Evolutionary conservation across 2,329 filamentous ascomycete genomes (phyloP).

Genomic region (Fusarium transvaalense): DNA sequence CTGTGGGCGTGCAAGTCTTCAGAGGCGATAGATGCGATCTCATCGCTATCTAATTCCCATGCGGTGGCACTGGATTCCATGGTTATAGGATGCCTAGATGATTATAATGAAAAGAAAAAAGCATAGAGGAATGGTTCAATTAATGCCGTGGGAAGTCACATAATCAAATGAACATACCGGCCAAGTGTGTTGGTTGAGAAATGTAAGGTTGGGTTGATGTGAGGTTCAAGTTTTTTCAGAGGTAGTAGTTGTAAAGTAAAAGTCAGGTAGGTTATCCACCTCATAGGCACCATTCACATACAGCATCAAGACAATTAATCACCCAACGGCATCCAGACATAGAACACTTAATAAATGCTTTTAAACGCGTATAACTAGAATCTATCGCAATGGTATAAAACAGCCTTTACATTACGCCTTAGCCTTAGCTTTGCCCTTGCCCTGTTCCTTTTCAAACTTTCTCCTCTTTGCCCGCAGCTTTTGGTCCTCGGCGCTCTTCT

Average conservation of each 20-base stretch:
- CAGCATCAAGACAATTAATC: neutral
- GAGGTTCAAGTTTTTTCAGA: conserved; percentile 39
- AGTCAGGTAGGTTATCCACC: conserved; percentile 23
- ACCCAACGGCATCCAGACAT: neutral
- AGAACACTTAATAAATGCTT: conserved; percentile 25
- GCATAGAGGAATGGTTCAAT: too few species aligned
- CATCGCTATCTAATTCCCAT: conserved; percentile 62
- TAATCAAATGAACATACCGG: neutral
- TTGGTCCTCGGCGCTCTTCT: conserved; percentile 91
- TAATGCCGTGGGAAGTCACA: neutral
- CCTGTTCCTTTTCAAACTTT: conserved; percentile 80
- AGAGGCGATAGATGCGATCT: conserved; percentile 61
- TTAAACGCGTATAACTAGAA: conserved; percentile 45
- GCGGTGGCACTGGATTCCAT: conserved; percentile 44
- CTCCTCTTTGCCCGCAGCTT: conserved; percentile 89
- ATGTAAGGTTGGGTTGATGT: conserved; percentile 21
- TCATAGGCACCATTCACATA: conserved; percentile 2
- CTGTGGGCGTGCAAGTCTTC: conserved; percentile 63
- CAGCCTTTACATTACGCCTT: conserved; percentile 54
- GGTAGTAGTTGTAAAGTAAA: conserved; percentile 1
- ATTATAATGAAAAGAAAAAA: too few species aligned
- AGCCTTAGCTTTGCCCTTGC: conserved; percentile 54
- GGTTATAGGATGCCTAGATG: neutral
- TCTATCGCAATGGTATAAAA: conserved; percentile 51
- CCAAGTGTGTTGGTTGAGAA: neutral